These are phyloP conservation scores for Lactarius psammicola DNA, from an alignment of 768 basidiomycete genomes.

Conservation along the genomic window DNA sequence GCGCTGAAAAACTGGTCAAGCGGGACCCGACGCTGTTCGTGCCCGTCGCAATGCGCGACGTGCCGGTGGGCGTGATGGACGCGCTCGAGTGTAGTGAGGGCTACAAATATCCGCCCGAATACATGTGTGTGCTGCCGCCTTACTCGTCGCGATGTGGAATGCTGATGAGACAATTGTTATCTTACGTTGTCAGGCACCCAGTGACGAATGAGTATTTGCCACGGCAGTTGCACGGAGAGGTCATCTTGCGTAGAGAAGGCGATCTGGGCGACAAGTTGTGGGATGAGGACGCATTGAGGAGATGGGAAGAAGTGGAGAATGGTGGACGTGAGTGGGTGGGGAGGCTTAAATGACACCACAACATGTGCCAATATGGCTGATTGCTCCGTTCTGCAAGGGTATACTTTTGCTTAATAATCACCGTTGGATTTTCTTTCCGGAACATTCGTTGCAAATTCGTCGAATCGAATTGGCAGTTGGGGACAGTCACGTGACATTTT, in stretches of 20 bases:
- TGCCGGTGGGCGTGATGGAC: constrained; percentile 63
- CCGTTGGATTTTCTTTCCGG: background rate
- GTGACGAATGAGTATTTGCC: constrained; percentile 55
- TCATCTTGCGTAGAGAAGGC: constrained; percentile 41
- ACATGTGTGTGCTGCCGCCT: constrained; percentile 34
- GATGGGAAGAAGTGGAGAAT: constrained; percentile 49
- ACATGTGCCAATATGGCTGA: no score
- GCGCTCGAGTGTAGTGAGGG: constrained; percentile 48
- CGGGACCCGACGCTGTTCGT: constrained; percentile 54
- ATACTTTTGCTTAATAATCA: background rate
- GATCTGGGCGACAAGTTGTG: constrained; percentile 43
- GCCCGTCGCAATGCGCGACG: constrained; percentile 73
- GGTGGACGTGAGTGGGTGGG: constrained; percentile 40
- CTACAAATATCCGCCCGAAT: constrained; percentile 52
- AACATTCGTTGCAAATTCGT: background rate
- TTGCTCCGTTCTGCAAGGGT: no score
- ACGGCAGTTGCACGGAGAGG: constrained; percentile 38
- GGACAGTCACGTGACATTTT: background rate
- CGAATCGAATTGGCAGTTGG: background rate
- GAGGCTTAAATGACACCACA: constrained; percentile 13
- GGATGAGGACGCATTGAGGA: constrained; percentile 47
- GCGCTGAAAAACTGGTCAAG: constrained; percentile 62
- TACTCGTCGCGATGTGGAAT: background rate
- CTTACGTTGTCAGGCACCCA: constrained; percentile 50
- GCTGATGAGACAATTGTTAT: background rate